Evolutionary conservation across 208 protist species (phyloP), one percentile per base, ranked within the genome.

Genomic region (Acanthamoeba culbertsoni): DNA sequence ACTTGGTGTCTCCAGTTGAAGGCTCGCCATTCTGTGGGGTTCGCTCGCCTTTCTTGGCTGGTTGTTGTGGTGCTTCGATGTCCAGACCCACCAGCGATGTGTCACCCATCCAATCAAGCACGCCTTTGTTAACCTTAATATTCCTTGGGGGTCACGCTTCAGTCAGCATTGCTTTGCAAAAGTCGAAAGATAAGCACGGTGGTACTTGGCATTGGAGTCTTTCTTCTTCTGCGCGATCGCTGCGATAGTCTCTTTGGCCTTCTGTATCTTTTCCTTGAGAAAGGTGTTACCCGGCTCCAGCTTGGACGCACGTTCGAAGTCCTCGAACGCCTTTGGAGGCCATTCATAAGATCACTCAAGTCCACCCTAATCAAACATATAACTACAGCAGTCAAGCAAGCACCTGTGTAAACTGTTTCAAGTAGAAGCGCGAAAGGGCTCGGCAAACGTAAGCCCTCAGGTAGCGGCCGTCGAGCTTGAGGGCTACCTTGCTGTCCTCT

Each of bases 191-290:
- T n/a, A n/a, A n/a, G n/a, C n/a, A n/a, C n/a, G n/a, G n/a, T n/a
- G n/a, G 73, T 84, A 84, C 73, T 84, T 84, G 73, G 73, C 73
- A 5, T 40, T 40, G 40, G 73, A 55, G 45, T 84, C 73, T 45
- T 84, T 84, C 73, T 84, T 84, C 73, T 84, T 84, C n/a, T 84
- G 73, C 40, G 73, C 73, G 37, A 84, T 84, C 26, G 73, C 73
- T 23, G 73, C 73, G 10, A 84, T 84, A 45, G 43, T 84, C 45
- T 84, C 73, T 45, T 84, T 84, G 73, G 73, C 73, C 73, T 84
- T 84, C 40, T 84, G 73, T 33, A 84, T 84, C 73, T 84, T 84
- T 28, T 84, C 73, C 14, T 45, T 23, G 16, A 84, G 28, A 26
- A 57, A 84, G 8, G 73, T 84, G 45, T 84, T 84, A n/a, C 73